phyloP scores from a whole-genome alignment of 2,329 filamentous ascomycete species.

The Talaromyces marneffei region DNA sequence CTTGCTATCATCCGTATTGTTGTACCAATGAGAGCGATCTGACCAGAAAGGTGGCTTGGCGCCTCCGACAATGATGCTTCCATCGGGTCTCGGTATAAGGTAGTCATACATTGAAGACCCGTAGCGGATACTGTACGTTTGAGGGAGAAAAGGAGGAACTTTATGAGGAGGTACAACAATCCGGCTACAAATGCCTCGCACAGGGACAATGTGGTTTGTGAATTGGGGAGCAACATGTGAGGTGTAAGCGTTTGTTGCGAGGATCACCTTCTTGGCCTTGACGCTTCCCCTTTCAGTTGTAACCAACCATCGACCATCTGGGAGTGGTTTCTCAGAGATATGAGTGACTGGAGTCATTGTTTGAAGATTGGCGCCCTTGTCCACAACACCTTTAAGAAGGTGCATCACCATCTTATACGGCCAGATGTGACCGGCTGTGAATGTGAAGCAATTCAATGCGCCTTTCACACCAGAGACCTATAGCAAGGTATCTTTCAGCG shows the following conservation, averaged over 20 bases:
- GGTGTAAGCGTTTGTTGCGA: slow-evolving; percentile 81
- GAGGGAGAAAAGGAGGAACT: slow-evolving; percentile 28
- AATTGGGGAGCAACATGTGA: slow-evolving; percentile 66
- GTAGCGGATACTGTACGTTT: slow-evolving; percentile 59
- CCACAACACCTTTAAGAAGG: slow-evolving; percentile 57
- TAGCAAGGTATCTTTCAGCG: background rate
- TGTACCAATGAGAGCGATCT: slow-evolving; percentile 39
- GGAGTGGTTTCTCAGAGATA: slow-evolving; percentile 20
- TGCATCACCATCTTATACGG: slow-evolving; percentile 78
- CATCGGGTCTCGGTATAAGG: slow-evolving; percentile 53
- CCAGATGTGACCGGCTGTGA: slow-evolving; percentile 31
- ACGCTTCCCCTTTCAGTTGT: slow-evolving; percentile 64
- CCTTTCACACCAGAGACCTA: slow-evolving; percentile 35
- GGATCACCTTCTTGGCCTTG: slow-evolving; percentile 57
- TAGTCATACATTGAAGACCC: slow-evolving; percentile 57
- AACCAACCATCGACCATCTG: slow-evolving; percentile 50
- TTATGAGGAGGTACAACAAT: slow-evolving; percentile 25
- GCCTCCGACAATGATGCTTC: slow-evolving; percentile 58
- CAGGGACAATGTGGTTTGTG: slow-evolving; percentile 66
- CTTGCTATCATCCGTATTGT: slow-evolving; percentile 41
- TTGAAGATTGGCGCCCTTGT: slow-evolving; percentile 48
- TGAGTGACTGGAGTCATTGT: slow-evolving; percentile 45
- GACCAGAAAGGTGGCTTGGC: slow-evolving; percentile 44
- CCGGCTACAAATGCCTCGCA: slow-evolving; percentile 51
- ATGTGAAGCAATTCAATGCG: slow-evolving; percentile 30